Evolutionary conservation across 352 stramenopile species (phyloP), one percentile per base, ranked within the genome.

Genomic region (Phytophthora vignae): DNA sequence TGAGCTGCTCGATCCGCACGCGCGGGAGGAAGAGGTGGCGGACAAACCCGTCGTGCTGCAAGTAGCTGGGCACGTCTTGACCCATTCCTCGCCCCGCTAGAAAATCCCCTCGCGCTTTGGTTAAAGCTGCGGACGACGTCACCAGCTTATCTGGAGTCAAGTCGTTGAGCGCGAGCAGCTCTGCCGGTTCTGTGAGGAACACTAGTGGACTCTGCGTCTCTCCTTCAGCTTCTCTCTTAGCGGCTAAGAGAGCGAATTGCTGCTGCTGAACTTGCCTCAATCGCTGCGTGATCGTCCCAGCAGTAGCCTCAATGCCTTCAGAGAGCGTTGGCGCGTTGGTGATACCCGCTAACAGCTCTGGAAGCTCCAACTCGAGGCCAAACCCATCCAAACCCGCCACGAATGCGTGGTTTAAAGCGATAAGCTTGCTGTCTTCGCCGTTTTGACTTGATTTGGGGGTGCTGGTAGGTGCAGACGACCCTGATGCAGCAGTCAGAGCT

Each of bases 11-110:
- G 6, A 90, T 68, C 6, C 81, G 78, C 12, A 58, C 57, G 0
- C 77, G 79, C 8, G 84, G 69, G 22, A 82, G 87, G 46, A 77
- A 83, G 17, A 89, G 57, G 46, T 92, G 85, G 3, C 87, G 82
- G 52, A 94, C 77, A n/a, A 90, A 70, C 1, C 85, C 85, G 5
- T 90, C 81, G 38, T 81, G 78, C 27, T 83, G 84, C 19, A 94
- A 76, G 63, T 87, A 91, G 62, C 78, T 76, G 0, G 85, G 87
- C 0, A 91, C 72, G 29, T 83, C 62, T 0, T 31, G 12, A 27
- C 69, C 67, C 21, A 77, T 65, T 25, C 83, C 87, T 53, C 50
- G 58, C 2, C 82, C 72, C 9, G 60, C 14, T 11, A 93, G 64
- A 40, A 88, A 85, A 33, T 91, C 84, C 27, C 60, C 71, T 46